Conservation (phyloP, 2,329 filamentous ascomycete genomes). For the Talaromyces atroroseus region DNA sequence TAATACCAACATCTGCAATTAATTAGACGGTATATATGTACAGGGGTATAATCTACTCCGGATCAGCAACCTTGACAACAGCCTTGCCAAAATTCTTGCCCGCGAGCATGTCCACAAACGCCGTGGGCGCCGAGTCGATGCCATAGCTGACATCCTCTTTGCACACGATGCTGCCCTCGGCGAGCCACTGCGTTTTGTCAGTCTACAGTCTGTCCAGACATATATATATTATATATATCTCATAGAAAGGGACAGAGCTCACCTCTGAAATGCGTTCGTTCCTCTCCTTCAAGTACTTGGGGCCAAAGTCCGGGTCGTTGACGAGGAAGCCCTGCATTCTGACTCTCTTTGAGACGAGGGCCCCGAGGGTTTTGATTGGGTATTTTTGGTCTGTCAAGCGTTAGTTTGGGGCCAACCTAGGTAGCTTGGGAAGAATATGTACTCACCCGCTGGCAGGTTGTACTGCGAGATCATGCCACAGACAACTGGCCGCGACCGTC, state of each 20-base stretch:
- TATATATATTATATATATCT: too few relatives aligned
- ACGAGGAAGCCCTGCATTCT: slow-evolving; percentile 72
- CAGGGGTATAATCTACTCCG: slow-evolving; percentile 9
- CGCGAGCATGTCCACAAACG: slow-evolving; percentile 66
- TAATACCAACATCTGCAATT: too few relatives aligned
- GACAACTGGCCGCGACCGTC: slow-evolving; percentile 30
- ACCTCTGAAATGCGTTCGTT: slow-evolving; percentile 10
- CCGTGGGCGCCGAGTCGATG: slow-evolving; percentile 70
- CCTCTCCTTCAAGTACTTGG: slow-evolving; percentile 47
- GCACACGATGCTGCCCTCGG: slow-evolving; percentile 69
- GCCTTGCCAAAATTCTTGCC: slow-evolving; percentile 87
- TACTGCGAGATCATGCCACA: slow-evolving; percentile 72
- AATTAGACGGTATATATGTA: too few relatives aligned
- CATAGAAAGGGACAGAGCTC: background rate
- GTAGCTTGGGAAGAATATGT: background rate
- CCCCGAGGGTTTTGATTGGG: slow-evolving; percentile 60
- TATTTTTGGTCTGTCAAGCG: slow-evolving; percentile 48
- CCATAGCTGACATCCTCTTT: slow-evolving; percentile 65
- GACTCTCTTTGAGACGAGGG: slow-evolving; percentile 62
- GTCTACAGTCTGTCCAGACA: too few relatives aligned
- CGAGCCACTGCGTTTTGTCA: slow-evolving; percentile 52
- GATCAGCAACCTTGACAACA: slow-evolving; percentile 53
- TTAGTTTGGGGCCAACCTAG: background rate
- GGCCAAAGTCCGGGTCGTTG: slow-evolving; percentile 58
- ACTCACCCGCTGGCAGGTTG: slow-evolving; percentile 47